A percentile compares a stretch with the other conserved stretches of the same genome.
Evolutionary conservation across 257 asterid genomes (phyloP).

Genomic region (Nicotiana undulata): DNA sequence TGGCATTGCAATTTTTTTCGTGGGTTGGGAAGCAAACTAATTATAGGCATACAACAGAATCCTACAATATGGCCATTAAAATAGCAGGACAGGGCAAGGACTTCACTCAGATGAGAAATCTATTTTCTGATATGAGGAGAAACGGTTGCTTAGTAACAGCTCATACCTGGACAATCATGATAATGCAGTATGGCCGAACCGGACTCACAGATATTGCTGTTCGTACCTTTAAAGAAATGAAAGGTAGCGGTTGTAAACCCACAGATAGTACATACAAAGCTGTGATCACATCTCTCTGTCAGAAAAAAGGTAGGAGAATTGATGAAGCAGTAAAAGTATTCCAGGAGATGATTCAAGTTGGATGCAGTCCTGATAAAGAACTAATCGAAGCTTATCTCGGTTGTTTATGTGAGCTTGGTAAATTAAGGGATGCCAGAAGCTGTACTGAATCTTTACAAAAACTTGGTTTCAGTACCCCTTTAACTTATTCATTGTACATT

Average conservation of each 20-base stretch:
- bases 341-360: constrained; percentile 49
- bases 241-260: constrained; percentile 47
- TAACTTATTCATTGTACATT: constrained; percentile 52
- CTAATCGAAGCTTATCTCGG: constrained; percentile 49
- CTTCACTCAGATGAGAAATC: constrained; percentile 64
- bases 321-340: constrained; percentile 58
- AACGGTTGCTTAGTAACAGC: constrained; percentile 45
- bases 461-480: constrained; percentile 53
- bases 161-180: constrained; percentile 88
- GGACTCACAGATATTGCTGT: constrained; percentile 72
- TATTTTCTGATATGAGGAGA: constrained; percentile 73
- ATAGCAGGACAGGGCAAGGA: constrained; percentile 79
- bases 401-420: constrained; percentile 62
- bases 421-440: constrained; percentile 46
- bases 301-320: constrained; percentile 61
- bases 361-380: constrained; percentile 57
- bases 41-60: constrained; percentile 42
- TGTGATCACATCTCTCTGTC: constrained; percentile 59
- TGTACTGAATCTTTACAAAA: constrained; percentile 42
- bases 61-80: constrained; percentile 76
- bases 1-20: constrained; percentile 54
- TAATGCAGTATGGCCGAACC: constrained; percentile 75
- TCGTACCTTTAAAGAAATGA: constrained; percentile 62
- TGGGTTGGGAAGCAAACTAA: constrained; percentile 59
- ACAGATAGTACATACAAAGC: constrained; percentile 41